Evolutionary conservation across 202 grass and related monocot genomes (phyloP).

Genomic region (Carex arenaria): DNA sequence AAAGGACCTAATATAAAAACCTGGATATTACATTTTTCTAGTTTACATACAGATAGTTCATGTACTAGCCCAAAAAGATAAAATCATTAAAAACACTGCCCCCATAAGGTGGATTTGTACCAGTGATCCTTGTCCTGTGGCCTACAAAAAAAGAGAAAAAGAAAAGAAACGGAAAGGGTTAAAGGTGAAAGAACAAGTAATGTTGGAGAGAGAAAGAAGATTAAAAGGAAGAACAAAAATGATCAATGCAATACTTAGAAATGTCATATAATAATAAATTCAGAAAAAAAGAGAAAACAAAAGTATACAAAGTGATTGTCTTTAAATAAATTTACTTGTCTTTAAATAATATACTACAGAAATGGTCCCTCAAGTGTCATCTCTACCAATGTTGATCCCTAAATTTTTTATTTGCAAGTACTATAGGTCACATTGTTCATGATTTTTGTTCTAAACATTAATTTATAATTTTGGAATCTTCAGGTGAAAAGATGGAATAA

Average conservation of each 20-base stretch:
- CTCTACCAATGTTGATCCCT: neutral
- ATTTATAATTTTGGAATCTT: neutral
- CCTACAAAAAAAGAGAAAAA: constrained; percentile 31
- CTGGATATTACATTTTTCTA: constrained; percentile 4
- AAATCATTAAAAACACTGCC: constrained; percentile 32
- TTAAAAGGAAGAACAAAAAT: constrained; percentile 1
- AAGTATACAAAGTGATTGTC: neutral
- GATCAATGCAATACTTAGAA: neutral
- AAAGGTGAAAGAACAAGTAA: neutral
- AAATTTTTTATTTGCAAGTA: neutral
- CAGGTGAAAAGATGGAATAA: neutral
- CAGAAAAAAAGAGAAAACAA: neutral
- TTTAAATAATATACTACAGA: neutral
- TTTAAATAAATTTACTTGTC: neutral
- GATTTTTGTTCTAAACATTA: neutral
- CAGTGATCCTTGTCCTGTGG: constrained; percentile 22
- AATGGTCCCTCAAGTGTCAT: neutral
- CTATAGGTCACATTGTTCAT: neutral
- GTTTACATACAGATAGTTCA: constrained; percentile 19
- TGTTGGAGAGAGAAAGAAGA: neutral
- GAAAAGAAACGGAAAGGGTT: neutral
- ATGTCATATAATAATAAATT: neutral
- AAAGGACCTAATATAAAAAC: neutral
- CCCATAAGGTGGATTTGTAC: neutral
- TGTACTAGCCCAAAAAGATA: constrained; percentile 35